Base-by-base conservation (phyloP, 495 filamentous ascomycete genomes). In the Penicillium arizonense region DNA sequence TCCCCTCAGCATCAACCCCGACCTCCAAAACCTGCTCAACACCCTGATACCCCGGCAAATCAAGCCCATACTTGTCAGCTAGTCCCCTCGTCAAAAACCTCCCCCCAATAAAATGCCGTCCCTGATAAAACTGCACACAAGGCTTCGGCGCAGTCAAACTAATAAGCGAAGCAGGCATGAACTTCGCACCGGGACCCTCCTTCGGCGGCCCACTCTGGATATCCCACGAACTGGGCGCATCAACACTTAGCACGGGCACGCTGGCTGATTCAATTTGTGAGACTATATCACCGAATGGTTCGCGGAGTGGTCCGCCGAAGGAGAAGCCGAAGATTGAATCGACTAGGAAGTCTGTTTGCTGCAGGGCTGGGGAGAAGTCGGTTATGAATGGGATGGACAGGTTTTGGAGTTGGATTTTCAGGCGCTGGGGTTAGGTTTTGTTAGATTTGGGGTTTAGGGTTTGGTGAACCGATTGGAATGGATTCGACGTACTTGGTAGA, bases 291-390 rank as follows among this genome's bases (percentile, higher is more conserved):
- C 84, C 84, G 63, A 97, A 97, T 1, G 94, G 94, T 55, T 95
- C 91, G 5, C 94, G 87, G 32, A 98, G 84, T 44, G 91, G 83
- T 10, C 91, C 92, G n/a, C 85, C 85, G 74, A 97, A 97, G 59
- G 87, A 91, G 78, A 97, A 98, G 36, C 91, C 94, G 63, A 98
- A 98, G 62, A 98, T 89, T 36, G 95, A 90, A 70, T 98, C 94
- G 51, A 98, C 77, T 43, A 98, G 76, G 59, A 96, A 87, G 64
- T 95, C 81, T 18, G 87, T 77, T 40, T 82, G 74, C 53, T 78
- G 70, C 5, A 96, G 65, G 9, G 88, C 85, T 3, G 69, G 38
- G 16, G 73, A 64, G 58, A 96, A 96, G 73, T 96, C 91, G 14
- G 86, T 77, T 11, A 90, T 86, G 74, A 97, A 94, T 7, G 90